Base-by-base conservation (phyloP, 2,329 filamentous ascomycete species). In the Fusarium sp. region DNA sequence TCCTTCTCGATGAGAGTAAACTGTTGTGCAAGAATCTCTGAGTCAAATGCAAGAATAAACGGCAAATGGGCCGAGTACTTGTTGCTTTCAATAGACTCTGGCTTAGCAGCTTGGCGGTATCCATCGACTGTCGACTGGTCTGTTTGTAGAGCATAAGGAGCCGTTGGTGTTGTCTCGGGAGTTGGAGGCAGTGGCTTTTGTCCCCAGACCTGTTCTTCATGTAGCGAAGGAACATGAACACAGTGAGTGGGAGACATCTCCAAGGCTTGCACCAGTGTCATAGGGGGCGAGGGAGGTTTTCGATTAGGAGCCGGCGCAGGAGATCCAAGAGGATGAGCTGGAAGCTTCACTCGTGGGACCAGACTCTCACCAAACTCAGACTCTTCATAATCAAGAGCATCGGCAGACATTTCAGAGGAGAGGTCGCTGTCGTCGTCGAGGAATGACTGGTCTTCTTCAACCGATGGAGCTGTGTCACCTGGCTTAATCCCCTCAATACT, bases 1-100 rank as follows among this genome's bases (percentile, higher is more conserved):
- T 95, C 93, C 77, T 95, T 94, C 76, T 96, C 93, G 48, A 96
- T 93, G 34, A 96, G 85, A 0, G 92, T 95, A 71, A 96, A 93
- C 73, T 96, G 93, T 77, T 94, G 91, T 4, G 93, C 93, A 26
- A 96, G 84, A 5, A 91, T 83, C 71, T 93, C 89, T 8, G 93
- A 93, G 74, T 94, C 91, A 72, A 94, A 94, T 0, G 91, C 91
- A 25, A 96, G 83, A 58, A 94, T 90, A 78, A 96, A 96, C 1
- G 93, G 93, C 37, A 95, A 79, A 77, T 96, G 93, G 6, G 85
- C 84, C 4, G 84, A 82, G 64, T 80, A 83, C 59, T 82, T 84
- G 63, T 75, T 78, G 25, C 68, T 69, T 18, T 78, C 71, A 7
- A 76, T 72, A 12, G 70, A 59, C 10, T 78, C 78, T 3, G 74